Base-by-base conservation (phyloP, 345 rosid genomes). In the Eutrema yunnanense region DNA sequence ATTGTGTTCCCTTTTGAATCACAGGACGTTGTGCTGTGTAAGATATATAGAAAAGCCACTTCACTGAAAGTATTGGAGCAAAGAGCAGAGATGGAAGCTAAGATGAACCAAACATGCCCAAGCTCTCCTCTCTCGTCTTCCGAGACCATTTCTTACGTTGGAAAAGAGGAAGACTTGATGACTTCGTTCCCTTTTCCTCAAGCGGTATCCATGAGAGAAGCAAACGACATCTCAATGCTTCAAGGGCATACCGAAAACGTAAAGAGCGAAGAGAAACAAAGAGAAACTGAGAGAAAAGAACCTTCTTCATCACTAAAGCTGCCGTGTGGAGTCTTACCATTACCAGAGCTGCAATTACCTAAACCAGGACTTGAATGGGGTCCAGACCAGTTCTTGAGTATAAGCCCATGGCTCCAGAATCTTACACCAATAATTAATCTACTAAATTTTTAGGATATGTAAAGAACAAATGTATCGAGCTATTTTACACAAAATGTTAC, bases 11-110 rank as follows among this genome's bases (percentile, higher is more conserved):
- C 33, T 41, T 52, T 26, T 16, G 14, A 46, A 22, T 54, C 61
- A 77, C 84, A 95, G 99, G 96, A 89, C 37, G 77, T 92, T 65
- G 99, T 95, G n/a, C 49, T 95, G 10, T 91, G 97, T 70, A 95
- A 95, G 87, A 88, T 95, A 72, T 95, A 89, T 10, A 82, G 93
- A 65, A 95, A 95, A 74, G 99, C 99, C 10, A 91, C 97, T 36
- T 85, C 99, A 14, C 42, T 91, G 66, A 95, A 89, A 67, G 97
- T 87, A 44, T 72, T 95, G 57, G 97, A 91, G 81, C 93, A 85
- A 62, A 91, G 92, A 71, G 99, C 97, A 9, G 86, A 87, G 16
- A 63, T 77, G 83, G 96, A 85, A 55, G 89, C 72, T 55, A 83
- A 76, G 78, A 40, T 71, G 41, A 78, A 14, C 63, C 75, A 78